These are phyloP conservation scores for Citrus australasica DNA, from an alignment of 345 rosid species.

Conservation along the genomic window DNA sequence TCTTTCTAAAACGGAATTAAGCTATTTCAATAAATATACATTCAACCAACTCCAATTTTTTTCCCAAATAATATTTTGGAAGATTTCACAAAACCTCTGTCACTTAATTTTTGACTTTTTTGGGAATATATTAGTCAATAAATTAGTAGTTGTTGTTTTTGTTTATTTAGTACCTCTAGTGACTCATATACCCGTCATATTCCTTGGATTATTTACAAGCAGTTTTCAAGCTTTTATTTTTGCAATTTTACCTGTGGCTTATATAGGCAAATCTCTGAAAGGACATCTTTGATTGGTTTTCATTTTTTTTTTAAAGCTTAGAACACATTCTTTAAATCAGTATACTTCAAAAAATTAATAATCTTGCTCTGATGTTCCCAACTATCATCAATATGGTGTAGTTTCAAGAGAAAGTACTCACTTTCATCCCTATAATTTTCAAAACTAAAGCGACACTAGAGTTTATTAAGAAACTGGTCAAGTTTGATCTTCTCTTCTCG, in stretches of 20 bases:
- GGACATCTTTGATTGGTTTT: too few relatives aligned
- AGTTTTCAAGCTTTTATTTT: too few relatives aligned
- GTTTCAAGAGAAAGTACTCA: background rate
- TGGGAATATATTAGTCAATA: background rate
- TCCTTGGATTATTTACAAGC: too few relatives aligned
- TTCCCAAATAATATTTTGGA: background rate
- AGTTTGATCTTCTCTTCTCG: background rate
- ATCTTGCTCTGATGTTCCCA: background rate
- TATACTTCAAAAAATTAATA: background rate
- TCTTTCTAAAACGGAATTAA: too few relatives aligned
- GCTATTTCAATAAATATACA: too few relatives aligned
- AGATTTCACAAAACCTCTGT: background rate
- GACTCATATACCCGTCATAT: too few relatives aligned
- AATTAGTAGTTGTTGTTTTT: background rate
- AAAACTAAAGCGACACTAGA: background rate
- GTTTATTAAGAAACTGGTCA: background rate
- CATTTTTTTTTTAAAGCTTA: too few relatives aligned
- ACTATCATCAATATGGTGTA: background rate
- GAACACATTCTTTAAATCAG: too few relatives aligned
- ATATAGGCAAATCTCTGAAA: rapidly evolving
- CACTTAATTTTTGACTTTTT: background rate
- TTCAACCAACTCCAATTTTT: background rate
- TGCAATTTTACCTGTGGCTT: too few relatives aligned
- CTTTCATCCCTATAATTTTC: background rate
- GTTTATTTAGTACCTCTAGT: background rate